Evolutionary conservation across 352 stramenopile species (phyloP).

Genomic region (Globisporangium paroecandrum): DNA sequence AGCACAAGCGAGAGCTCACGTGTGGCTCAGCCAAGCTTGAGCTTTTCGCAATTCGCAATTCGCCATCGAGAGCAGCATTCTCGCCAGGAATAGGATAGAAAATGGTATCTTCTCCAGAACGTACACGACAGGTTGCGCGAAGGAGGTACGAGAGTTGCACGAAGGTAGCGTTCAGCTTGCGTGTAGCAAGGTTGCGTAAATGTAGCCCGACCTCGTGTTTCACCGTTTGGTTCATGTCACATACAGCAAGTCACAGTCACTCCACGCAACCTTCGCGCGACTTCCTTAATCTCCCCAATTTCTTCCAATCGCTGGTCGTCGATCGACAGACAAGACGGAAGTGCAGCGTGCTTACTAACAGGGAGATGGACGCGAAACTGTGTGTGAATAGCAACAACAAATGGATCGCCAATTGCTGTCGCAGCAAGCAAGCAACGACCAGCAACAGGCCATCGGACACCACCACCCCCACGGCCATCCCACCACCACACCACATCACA

Average conservation of each 20-base stretch:
- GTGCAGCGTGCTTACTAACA: background rate
- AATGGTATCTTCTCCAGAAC: background rate
- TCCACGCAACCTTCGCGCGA: constrained; percentile 7
- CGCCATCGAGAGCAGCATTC: no score
- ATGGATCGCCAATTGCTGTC: constrained; percentile 1
- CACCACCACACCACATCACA: background rate
- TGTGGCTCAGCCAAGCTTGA: no score
- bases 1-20: no score
- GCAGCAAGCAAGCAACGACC: background rate
- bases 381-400: background rate
- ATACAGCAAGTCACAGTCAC: no score
- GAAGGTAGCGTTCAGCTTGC: no score
- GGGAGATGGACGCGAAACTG: constrained; percentile 2
- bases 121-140: no score
- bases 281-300: background rate
- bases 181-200: background rate
- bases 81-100: background rate
- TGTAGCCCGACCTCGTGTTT: background rate
- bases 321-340: background rate
- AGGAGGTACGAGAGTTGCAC: no score
- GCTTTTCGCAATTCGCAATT: no score
- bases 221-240: background rate
- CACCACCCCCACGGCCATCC: no score
- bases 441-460: background rate
- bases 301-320: background rate